Base-by-base conservation (phyloP, 441 rosid genomes). In the Mallotus japonicus region DNA sequence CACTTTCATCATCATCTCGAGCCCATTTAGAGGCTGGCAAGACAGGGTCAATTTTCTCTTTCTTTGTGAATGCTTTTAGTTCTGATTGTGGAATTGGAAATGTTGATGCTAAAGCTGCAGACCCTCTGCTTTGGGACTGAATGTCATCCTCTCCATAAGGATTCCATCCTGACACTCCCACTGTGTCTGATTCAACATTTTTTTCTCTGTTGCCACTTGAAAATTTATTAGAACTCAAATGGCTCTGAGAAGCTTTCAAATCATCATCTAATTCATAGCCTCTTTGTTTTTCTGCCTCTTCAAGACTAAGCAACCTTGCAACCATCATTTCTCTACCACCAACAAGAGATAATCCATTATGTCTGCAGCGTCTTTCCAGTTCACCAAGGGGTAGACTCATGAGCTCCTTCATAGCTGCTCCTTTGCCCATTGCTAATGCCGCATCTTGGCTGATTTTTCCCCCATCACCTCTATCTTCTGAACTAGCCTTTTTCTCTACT, bases 271-370 rank as follows among this genome's bases (percentile, higher is more conserved):
- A 79, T 62, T 92, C 99, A 78, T 87, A 92, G 44, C 92, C 89
- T 75, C 95, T 91, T 84, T 87, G 98, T 82, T 85, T 94, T 82
- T 94, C 99, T 62, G 96, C 92, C 81, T 96, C 98, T 82, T 94
- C 99, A 69, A 96, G 90, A 81, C 96, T 90, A 70, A 96, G 87
- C 79, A 96, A 81, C 69, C 99, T 80, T 16, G 96, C 85, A 87
- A 96, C 99, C 99, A 96, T 96, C 85, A 84, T 87, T 70, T 87
- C 99, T 87, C 99, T 92, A 78, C 99, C 99, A 76, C 99, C 99
- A 75, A 90, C 85, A 70, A 93, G 99, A 63, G 99, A 96, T 80
- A 96, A 83, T 34, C 99, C 99, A 71, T 96, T 96, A 82, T 96
- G 98, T 71, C 98, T 87, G 78, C 99, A 94, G 60, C 99, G 96